These are phyloP conservation scores for Purpureocillium lavendulum DNA, from an alignment of 2,329 filamentous ascomycete species.

Conservation along the genomic window DNA sequence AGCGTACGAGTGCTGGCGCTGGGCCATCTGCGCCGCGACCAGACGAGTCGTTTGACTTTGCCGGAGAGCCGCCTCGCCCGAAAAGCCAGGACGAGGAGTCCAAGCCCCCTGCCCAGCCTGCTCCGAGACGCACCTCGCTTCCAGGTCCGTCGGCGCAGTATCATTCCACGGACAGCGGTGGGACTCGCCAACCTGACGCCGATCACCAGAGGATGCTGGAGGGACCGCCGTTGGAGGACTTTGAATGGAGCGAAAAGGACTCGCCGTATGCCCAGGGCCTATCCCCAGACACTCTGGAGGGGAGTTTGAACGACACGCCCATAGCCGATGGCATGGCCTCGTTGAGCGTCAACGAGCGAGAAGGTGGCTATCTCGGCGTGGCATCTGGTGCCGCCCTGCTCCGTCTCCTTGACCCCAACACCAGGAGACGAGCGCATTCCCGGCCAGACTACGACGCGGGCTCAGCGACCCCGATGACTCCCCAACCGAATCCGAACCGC, in stretches of 20 bases:
- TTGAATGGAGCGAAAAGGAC: constrained; percentile 28
- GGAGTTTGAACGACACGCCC: constrained; percentile 15
- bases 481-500: constrained; percentile 23
- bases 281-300: constrained; percentile 12
- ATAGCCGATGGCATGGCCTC: constrained; percentile 30
- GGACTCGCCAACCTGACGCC: constrained; percentile 1
- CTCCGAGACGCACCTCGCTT: not conserved
- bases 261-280: constrained; percentile 15
- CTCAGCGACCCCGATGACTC: constrained; percentile 8
- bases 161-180: not conserved
- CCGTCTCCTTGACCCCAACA: constrained; percentile 24
- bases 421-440: constrained; percentile 13
- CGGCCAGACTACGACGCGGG: constrained; percentile 5
- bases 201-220: constrained; percentile 19
- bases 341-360: constrained; percentile 23
- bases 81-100: not conserved
- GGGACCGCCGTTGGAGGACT: constrained; percentile 23
- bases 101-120: not conserved
- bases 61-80: constrained; percentile 1
- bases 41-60: constrained; percentile 9
- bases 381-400: constrained; percentile 36
- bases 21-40: not conserved
- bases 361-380: constrained; percentile 35
- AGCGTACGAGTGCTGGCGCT: constrained; percentile 1
- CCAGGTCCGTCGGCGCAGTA: not conserved